phyloP scores from a whole-genome alignment of 2,329 filamentous ascomycete species.

The Amauroascus verrucosus region DNA sequence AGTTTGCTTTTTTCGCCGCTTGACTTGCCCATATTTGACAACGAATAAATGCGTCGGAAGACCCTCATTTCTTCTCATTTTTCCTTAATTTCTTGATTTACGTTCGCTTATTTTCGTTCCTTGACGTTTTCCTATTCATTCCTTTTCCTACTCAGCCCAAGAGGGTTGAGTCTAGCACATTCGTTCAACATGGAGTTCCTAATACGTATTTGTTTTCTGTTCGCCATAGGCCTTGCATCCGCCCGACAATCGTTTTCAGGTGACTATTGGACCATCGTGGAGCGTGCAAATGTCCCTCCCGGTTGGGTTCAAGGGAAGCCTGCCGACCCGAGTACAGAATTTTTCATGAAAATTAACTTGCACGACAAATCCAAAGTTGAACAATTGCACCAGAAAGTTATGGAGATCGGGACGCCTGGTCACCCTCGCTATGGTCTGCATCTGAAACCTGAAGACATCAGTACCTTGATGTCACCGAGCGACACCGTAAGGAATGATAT shows the following conservation, averaged over 20 bases:
- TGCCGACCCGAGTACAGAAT: conserved; percentile 27
- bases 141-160: not conserved
- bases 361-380: conserved; percentile 37
- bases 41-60: not conserved
- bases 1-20: not conserved
- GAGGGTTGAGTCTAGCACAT: not conserved
- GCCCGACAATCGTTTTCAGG: conserved; percentile 9
- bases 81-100: not conserved
- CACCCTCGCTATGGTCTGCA: conserved; percentile 52
- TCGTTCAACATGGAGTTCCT: not conserved
- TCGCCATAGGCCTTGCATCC: conserved; percentile 18
- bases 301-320: conserved; percentile 25
- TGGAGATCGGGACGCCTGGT: conserved; percentile 52
- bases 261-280: not conserved
- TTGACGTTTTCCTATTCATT: not conserved
- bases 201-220: not conserved
- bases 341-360: conserved; percentile 43
- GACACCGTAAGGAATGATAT: conserved; percentile 41
- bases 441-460: conserved; percentile 50
- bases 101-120: not conserved
- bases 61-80: not conserved
- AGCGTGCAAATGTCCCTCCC: conserved; percentile 21
- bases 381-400: conserved; percentile 48
- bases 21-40: not conserved
- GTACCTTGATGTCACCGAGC: conserved; percentile 44